A percentile compares a stretch with the other conserved stretches of the same genome.
phyloP scores from a whole-genome alignment of 164 flowering plant genomes.

The Dillenia turbinata region DNA sequence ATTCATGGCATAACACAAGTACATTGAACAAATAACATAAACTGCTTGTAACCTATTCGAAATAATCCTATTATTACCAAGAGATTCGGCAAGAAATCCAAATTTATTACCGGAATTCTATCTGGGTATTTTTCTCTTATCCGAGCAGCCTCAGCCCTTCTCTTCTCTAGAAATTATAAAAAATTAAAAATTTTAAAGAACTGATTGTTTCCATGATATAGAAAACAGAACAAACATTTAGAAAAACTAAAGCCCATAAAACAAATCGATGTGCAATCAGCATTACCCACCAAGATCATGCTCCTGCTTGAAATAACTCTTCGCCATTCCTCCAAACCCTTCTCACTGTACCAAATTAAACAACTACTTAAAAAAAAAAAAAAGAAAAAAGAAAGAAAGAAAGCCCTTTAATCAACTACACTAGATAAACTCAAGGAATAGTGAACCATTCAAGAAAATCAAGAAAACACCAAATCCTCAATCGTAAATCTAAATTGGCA shows the following conservation, averaged over 20 bases:
- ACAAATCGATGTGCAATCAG: not conserved
- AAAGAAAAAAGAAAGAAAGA: no score
- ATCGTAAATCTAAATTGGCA: no score
- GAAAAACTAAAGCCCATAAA: not conserved
- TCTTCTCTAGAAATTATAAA: conserved; percentile 37
- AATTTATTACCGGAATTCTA: conserved; percentile 73
- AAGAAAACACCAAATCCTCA: no score
- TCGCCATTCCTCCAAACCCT: conserved; percentile 34
- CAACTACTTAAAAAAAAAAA: conserved; percentile 3
- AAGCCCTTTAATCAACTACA: not conserved
- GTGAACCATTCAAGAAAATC: no score
- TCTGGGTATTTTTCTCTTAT: conserved; percentile 89
- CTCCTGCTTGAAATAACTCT: conserved; percentile 82
- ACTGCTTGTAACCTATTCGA: no score
- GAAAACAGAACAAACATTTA: not conserved
- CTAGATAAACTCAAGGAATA: no score
- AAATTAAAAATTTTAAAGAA: not conserved
- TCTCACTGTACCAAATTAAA: not conserved
- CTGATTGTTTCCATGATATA: not conserved
- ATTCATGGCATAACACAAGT: no score
- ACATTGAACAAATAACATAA: no score
- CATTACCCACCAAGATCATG: conserved; percentile 63
- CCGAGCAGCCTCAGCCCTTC: conserved; percentile 73
- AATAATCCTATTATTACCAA: no score
- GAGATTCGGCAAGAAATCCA: not conserved